These are phyloP conservation scores for Dicorynia guianensis DNA, from an alignment of 306 rosid species.

Conservation along the genomic window DNA sequence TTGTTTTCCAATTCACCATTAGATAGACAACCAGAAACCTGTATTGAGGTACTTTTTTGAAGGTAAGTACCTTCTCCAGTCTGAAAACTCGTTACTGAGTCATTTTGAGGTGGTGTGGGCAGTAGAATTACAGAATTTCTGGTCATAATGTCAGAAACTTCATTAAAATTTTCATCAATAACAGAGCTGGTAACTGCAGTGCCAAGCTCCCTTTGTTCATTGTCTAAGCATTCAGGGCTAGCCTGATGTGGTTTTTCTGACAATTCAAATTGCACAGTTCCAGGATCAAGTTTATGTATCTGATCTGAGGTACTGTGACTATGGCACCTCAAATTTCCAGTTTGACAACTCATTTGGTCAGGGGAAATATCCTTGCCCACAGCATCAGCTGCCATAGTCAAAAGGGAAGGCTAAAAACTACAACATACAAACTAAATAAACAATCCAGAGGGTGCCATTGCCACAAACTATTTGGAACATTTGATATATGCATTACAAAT, in stretches of 20 bases:
- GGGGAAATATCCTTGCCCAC: constrained; percentile 37
- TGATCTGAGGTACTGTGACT: constrained; percentile 37
- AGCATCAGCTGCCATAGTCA: constrained; percentile 53
- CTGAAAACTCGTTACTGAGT: constrained; percentile 40
- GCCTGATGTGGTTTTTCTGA: constrained; percentile 45
- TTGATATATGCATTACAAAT: not conserved
- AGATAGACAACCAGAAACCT: constrained; percentile 30
- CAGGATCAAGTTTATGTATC: constrained; percentile 40
- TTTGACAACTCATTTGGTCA: constrained; percentile 42
- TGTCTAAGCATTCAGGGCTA: constrained; percentile 46
- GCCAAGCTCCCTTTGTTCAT: constrained; percentile 46
- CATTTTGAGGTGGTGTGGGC: constrained; percentile 37
- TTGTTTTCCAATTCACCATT: constrained; percentile 31
- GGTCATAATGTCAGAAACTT: constrained; percentile 43
- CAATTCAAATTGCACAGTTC: constrained; percentile 47
- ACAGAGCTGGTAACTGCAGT: constrained; percentile 29
- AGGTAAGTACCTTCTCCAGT: constrained; percentile 39
- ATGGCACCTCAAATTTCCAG: constrained; percentile 39
- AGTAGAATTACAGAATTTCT: constrained; percentile 48
- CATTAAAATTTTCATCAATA: constrained; percentile 40
- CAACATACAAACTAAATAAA: not conserved
- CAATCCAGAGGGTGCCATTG: not conserved
- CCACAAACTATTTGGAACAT: too few relatives aligned
- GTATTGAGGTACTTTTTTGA: constrained; percentile 28
- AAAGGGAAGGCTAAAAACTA: constrained; percentile 34